These are phyloP conservation scores for Hanseniaspora mollemarum DNA, from an alignment of 805 yeast genomes.

Conservation along the genomic window DNA sequence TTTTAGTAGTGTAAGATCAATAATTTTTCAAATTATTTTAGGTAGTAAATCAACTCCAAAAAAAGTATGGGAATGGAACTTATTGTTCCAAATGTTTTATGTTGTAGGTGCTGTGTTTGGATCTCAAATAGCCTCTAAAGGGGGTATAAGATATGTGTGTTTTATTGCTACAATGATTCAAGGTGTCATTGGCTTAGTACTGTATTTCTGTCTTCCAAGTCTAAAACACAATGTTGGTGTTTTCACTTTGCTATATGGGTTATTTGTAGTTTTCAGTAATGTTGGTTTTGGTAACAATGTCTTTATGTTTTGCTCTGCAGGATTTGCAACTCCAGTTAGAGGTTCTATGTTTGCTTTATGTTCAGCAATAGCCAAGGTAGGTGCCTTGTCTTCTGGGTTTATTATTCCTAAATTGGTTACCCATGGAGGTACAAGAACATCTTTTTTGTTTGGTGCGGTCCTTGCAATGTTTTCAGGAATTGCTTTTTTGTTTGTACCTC, in stretches of 20 bases:
- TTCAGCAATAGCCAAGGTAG: conserved; percentile 84
- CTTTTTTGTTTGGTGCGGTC: conserved; percentile 24
- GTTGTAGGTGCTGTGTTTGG: conserved; percentile 85
- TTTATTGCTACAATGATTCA: conserved; percentile 58
- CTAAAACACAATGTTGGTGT: conserved; percentile 57
- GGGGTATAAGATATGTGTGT: conserved; percentile 78
- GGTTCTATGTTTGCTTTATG: conserved; percentile 86
- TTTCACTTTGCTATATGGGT: conserved; percentile 78
- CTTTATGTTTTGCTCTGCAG: conserved; percentile 77
- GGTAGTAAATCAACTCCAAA: conserved; percentile 47
- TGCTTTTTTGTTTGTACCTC: conserved; percentile 42
- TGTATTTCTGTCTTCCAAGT: conserved; percentile 58
- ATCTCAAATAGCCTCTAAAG: conserved; percentile 69
- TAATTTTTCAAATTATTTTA: conserved; percentile 50
- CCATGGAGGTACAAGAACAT: conserved; percentile 42
- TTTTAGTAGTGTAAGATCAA: conserved; percentile 71
- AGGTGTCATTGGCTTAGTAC: conserved; percentile 66
- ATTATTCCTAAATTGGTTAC: conserved; percentile 73
- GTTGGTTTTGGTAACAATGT: conserved; percentile 80
- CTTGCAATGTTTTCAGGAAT: conserved; percentile 48
- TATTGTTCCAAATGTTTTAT: conserved; percentile 76
- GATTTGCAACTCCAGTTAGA: conserved; percentile 75
- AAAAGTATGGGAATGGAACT: conserved; percentile 83
- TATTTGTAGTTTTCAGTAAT: conserved; percentile 78
- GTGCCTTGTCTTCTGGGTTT: conserved; percentile 85